These are phyloP conservation scores for Elongisporangium undulatum DNA, from an alignment of 352 stramenopile species.

Conservation along the genomic window DNA sequence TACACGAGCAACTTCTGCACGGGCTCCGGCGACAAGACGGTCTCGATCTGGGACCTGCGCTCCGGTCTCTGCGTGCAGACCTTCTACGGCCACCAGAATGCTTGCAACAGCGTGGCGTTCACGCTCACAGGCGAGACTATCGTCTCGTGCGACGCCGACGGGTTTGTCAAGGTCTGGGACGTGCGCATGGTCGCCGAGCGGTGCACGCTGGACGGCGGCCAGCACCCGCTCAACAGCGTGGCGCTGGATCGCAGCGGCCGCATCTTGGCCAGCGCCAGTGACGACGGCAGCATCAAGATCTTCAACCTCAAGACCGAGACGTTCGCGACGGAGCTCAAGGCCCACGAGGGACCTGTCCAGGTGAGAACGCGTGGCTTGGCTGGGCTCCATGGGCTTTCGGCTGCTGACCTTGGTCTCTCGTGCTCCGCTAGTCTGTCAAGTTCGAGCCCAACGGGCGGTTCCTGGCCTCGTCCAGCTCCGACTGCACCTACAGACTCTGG, in stretches of 20 bases:
- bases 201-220: constrained; percentile 74
- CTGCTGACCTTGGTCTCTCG: neutral
- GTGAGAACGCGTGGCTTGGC: constrained; percentile 23
- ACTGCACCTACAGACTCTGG: constrained; percentile 93
- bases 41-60: constrained; percentile 94
- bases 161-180: constrained; percentile 94
- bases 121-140: constrained; percentile 87
- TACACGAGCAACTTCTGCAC: constrained; percentile 93
- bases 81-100: constrained; percentile 95
- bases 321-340: constrained; percentile 75
- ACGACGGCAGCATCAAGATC: constrained; percentile 90
- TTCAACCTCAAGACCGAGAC: constrained; percentile 78
- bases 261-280: constrained; percentile 78
- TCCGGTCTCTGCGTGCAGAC: constrained; percentile 90
- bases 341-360: constrained; percentile 93
- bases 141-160: constrained; percentile 91
- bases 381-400: neutral
- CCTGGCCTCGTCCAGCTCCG: constrained; percentile 88
- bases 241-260: constrained; percentile 88
- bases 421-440: constrained; percentile 61
- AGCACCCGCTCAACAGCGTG: constrained; percentile 90
- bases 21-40: constrained; percentile 92
- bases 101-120: constrained; percentile 89
- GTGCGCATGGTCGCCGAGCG: constrained; percentile 93
- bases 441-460: constrained; percentile 88